Conservation (phyloP, 176 grass and related monocot genomes). For the barley (Hordeum vulgare) region DNA sequence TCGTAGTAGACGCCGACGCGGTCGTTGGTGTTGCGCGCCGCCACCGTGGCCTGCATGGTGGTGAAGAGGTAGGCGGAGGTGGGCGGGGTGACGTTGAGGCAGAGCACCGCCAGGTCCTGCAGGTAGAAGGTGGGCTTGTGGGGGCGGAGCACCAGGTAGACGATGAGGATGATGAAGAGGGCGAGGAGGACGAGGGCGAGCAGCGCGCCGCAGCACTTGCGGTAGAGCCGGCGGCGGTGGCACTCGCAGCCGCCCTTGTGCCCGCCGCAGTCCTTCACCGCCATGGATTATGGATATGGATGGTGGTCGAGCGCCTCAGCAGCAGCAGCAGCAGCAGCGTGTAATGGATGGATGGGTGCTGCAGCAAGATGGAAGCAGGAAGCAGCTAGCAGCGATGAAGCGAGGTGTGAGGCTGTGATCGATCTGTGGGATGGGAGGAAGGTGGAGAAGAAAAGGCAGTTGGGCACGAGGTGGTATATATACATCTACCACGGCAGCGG, state of each 20-base stretch:
- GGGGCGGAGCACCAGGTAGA: constrained; percentile 51
- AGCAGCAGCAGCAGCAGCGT: neutral
- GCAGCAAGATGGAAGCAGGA: neutral
- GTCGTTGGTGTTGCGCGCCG: constrained; percentile 38
- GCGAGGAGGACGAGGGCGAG: neutral
- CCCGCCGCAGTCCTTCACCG: constrained; percentile 44
- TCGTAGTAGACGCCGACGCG: constrained; percentile 72
- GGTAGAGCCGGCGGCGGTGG: neutral
- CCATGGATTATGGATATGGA: neutral
- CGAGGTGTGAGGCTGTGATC: neutral
- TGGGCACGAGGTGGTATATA: constrained; percentile 10
- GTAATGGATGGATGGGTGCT: neutral
- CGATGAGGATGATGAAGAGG: constrained; percentile 30
- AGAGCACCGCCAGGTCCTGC: constrained; percentile 57
- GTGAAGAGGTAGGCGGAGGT: constrained; percentile 57
- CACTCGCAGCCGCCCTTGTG: constrained; percentile 42
- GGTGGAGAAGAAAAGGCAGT: neutral
- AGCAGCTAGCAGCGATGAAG: too few species aligned
- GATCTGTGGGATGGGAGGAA: neutral
- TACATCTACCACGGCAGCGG: constrained; percentile 9
- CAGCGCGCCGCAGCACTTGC: neutral
- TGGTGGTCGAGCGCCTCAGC: neutral
- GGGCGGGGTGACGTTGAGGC: constrained; percentile 70
- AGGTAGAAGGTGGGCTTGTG: constrained; percentile 71
- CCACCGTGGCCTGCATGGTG: constrained; percentile 51